These are phyloP conservation scores for Flaveria bidentis DNA, from an alignment of 129 eudicot genomes.

Conservation along the genomic window DNA sequence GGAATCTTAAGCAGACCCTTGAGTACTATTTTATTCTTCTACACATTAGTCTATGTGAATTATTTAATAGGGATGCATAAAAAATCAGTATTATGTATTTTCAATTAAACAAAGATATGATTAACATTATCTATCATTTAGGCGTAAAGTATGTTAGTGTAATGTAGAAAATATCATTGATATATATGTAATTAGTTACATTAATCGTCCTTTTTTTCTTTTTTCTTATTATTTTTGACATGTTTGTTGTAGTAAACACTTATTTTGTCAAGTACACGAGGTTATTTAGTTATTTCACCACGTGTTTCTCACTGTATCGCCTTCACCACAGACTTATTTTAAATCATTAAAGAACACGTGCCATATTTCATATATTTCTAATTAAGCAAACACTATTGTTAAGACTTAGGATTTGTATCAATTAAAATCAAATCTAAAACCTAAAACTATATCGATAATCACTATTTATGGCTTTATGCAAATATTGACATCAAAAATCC, in stretches of 20 bases:
- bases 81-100: neutral
- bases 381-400: too few relatives aligned
- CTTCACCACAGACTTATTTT: too few relatives aligned
- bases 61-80: constrained; percentile 1
- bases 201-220: neutral
- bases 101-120: neutral
- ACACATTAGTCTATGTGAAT: constrained; percentile 10
- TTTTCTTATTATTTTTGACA: neutral
- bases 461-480: too few relatives aligned
- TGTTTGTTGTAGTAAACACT: neutral
- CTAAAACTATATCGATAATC: too few relatives aligned
- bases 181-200: neutral
- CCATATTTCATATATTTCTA: too few relatives aligned
- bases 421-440: too few relatives aligned
- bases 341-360: too few relatives aligned
- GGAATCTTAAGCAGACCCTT: constrained; percentile 15
- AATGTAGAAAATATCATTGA: neutral
- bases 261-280: too few relatives aligned
- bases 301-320: too few relatives aligned
- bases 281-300: too few relatives aligned
- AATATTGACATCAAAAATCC: too few relatives aligned
- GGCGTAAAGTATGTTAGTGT: neutral
- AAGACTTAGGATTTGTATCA: too few relatives aligned
- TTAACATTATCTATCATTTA: neutral
- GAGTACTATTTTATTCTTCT: constrained; percentile 16